Conservation (phyloP, 2,329 filamentous ascomycete genomes). For the Beauveria bassiana region DNA sequence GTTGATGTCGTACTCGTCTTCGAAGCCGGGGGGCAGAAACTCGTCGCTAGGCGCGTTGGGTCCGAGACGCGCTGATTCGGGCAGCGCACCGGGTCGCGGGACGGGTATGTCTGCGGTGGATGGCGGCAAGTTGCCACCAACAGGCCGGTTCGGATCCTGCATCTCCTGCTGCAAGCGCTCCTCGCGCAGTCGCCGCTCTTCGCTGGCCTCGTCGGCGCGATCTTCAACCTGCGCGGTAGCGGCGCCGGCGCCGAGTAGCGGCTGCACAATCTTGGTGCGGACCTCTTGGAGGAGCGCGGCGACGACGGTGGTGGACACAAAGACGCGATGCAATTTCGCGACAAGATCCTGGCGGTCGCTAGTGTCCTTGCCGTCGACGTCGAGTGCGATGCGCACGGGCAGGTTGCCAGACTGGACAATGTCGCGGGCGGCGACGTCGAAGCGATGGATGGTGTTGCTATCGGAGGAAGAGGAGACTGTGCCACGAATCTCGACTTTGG, state of each 20-base stretch:
- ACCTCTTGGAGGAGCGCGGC: constrained; percentile 61
- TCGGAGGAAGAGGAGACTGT: constrained; percentile 62
- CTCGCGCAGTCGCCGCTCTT: constrained; percentile 31
- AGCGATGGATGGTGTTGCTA: constrained; percentile 64
- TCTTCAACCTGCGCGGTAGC: constrained; percentile 67
- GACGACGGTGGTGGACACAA: constrained; percentile 66
- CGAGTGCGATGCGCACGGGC: constrained; percentile 47
- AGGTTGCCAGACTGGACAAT: constrained; percentile 57
- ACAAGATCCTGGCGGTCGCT: constrained; percentile 39
- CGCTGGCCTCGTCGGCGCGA: constrained; percentile 32
- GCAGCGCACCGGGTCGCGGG: constrained; percentile 61
- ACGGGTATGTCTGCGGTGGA: constrained; percentile 50
- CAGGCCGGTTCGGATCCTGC: constrained; percentile 24
- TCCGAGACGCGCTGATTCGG: constrained; percentile 45
- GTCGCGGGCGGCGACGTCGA: constrained; percentile 66
- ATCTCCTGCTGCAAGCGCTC: constrained; percentile 34
- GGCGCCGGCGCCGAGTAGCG: constrained; percentile 66
- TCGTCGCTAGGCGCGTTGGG: constrained; percentile 57
- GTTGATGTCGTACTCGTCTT: constrained; percentile 84
- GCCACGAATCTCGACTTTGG: constrained; percentile 76
- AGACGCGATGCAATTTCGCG: constrained; percentile 50
- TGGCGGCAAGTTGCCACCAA: constrained; percentile 29
- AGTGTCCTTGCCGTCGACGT: constrained; percentile 22
- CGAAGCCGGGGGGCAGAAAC: constrained; percentile 82
- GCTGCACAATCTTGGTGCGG: constrained; percentile 76